Percentiles rank a stretch among this genome's conserved stretches.
phyloP scores from a whole-genome alignment of 768 basidiomycete genomes.

The Strobilomyces echinocephalus region DNA sequence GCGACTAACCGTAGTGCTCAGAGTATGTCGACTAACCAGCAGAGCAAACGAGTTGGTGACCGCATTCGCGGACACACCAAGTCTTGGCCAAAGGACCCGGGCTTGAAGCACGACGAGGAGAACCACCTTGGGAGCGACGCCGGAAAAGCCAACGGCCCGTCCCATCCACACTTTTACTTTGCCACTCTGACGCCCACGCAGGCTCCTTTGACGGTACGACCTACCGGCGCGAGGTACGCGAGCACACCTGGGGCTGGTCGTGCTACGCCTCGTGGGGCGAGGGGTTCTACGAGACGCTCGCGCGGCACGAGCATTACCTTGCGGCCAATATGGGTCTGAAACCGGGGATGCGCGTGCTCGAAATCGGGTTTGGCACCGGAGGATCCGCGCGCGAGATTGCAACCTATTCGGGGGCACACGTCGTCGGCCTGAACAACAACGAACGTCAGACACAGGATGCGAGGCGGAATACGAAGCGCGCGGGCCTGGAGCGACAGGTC shows the following conservation, averaged over 20 bases:
- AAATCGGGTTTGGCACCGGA: conserved; percentile 86
- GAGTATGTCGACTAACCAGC: conserved; percentile 3
- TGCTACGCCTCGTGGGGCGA: conserved; percentile 98
- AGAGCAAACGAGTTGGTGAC: conserved; percentile 57
- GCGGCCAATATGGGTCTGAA: no score
- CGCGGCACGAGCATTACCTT: no score
- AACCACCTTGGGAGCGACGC: conserved; percentile 59
- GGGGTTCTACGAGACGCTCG: conserved; percentile 22
- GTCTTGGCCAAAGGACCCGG: conserved; percentile 22
- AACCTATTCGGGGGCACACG: no score
- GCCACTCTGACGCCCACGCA: conserved; percentile 21
- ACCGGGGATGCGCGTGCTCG: conserved; percentile 89
- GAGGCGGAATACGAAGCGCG: conserved; percentile 69
- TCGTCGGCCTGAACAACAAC: neutral
- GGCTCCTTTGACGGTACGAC: conserved; percentile 98
- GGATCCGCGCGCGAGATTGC: no score
- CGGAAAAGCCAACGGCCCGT: conserved; percentile 29
- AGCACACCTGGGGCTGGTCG: conserved; percentile 86
- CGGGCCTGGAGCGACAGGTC: conserved; percentile 36
- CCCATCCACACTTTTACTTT: no score
- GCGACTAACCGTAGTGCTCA: no score
- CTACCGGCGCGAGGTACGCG: conserved; percentile 61
- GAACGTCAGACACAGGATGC: conserved; percentile 92
- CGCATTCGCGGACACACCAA: conserved; percentile 82
- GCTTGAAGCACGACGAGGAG: conserved; percentile 66